Evolutionary conservation across 495 filamentous ascomycete species (phyloP), one percentile per base, ranked within the genome.

Genomic region (Ramalina peruviana): DNA sequence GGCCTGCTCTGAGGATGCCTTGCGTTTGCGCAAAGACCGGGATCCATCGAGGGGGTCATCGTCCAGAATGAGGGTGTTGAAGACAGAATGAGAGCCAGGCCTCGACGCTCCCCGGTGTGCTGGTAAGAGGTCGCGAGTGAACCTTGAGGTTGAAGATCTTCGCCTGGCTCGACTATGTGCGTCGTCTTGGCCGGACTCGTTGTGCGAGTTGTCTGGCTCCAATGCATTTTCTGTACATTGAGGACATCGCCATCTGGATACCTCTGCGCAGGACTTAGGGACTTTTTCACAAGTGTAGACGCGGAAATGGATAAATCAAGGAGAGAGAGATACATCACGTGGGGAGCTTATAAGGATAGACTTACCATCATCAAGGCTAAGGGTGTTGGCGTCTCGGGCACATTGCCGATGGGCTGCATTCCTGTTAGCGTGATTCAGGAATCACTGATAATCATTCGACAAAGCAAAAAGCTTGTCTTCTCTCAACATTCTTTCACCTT

Each of bases 331-430:
- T 11, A n/a, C 21, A 41, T 41, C 40, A 41, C 40, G 40, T 19
- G 20, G 19, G 27, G 20, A 39, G 39, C 43, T 40, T 10, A 21
- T 44, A 49, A 39, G 36, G 20, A 36, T 25, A 43, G 39, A 67
- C 71, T 55, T 72, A 87, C 84, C 81, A 63, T 85, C 81, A 49
- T 75, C 74, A 51, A 79, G 69, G 44, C 73, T 72, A 57, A 93
- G 70, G 39, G 85, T 81, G 48, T 81, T 79, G 58, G 80, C 80
- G 60, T 82, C 79, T 55, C 87, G 81, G 51, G 89, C 92, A 67
- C 90, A 97, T 78, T 96, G 85, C 59, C 85, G 80, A 73, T 97
- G 90, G 51, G 90, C 90, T 88, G 67, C 64, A 68, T 56, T 59
- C 58, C 41, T 62, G 53, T 60, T 57, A 60, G 53, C 42, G 17